A percentile compares a stretch with the other conserved stretches of the same genome.
Conservation (phyloP, 805 yeast species). For the Schwanniomyces sp. region DNA sequence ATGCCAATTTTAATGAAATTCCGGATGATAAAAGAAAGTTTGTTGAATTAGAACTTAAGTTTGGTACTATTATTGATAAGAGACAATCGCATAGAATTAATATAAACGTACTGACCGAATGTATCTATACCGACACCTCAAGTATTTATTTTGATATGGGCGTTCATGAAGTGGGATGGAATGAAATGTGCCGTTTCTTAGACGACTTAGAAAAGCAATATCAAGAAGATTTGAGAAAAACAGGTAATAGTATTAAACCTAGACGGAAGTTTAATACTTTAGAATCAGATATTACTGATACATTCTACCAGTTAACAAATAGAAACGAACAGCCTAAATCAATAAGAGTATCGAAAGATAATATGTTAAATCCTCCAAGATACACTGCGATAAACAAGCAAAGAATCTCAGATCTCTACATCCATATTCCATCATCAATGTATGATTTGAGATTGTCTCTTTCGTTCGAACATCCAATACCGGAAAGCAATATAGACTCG, state of each 20-base stretch:
- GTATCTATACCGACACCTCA: conserved; percentile 55
- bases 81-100: conserved; percentile 59
- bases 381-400: conserved; percentile 72
- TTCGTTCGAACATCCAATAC: conserved; percentile 73
- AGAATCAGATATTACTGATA: conserved; percentile 64
- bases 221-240: conserved; percentile 38
- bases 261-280: conserved; percentile 57
- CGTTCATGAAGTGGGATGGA: conserved; percentile 61
- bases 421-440: conserved; percentile 73
- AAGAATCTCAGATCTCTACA: conserved; percentile 67
- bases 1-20: conserved; percentile 72
- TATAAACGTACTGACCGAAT: conserved; percentile 68
- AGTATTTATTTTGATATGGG: conserved; percentile 64
- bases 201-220: conserved; percentile 52
- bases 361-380: conserved; percentile 58
- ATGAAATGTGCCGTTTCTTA: conserved; percentile 54
- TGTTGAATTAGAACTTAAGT: conserved; percentile 72
- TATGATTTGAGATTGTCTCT: conserved; percentile 77
- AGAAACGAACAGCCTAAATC: conserved; percentile 65
- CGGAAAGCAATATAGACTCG: conserved; percentile 55
- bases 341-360: conserved; percentile 67
- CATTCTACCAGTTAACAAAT: conserved; percentile 58
- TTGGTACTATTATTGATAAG: conserved; percentile 70
- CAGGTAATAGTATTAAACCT: conserved; percentile 18
- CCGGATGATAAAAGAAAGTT: conserved; percentile 51